phyloP scores from a whole-genome alignment of 805 yeast species.

The Sugiyamaella floridensis region DNA sequence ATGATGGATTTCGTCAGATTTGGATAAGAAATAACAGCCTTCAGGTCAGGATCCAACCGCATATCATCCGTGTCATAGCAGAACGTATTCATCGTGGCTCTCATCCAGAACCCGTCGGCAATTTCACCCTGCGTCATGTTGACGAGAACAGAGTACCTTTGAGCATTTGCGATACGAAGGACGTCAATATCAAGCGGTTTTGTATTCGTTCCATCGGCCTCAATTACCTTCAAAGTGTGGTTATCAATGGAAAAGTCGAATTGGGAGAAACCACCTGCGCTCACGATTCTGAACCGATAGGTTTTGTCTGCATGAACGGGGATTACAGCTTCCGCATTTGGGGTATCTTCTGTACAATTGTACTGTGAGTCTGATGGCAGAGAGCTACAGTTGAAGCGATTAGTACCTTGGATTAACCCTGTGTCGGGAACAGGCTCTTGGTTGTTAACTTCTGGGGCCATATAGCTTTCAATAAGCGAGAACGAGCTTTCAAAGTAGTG shows the following conservation, averaged over 20 bases:
- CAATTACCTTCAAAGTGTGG: constrained; percentile 26
- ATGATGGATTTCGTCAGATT: constrained; percentile 15
- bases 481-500: constrained; percentile 34
- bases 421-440: constrained; percentile 35
- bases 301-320: constrained; percentile 17
- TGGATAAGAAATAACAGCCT: constrained; percentile 32
- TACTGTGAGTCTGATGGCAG: constrained; percentile 14
- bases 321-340: constrained; percentile 13
- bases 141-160: constrained; percentile 66
- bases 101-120: constrained; percentile 35
- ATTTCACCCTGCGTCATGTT: constrained; percentile 23
- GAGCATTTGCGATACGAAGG: constrained; percentile 56
- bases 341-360: constrained; percentile 16
- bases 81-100: constrained; percentile 33
- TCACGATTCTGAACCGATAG: constrained; percentile 25
- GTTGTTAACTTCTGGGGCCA: constrained; percentile 38
- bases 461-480: constrained; percentile 31
- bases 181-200: constrained; percentile 22
- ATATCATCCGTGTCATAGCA: constrained; percentile 34
- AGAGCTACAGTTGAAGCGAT: constrained; percentile 25
- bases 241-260: constrained; percentile 29
- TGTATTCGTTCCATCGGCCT: constrained; percentile 30
- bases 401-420: constrained; percentile 39
- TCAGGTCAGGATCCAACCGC: constrained; percentile 29
- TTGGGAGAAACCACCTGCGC: constrained; percentile 31